These are phyloP conservation scores for Ophiocordyceps sinensis DNA, from an alignment of 2,329 filamentous ascomycete species.

Conservation along the genomic window DNA sequence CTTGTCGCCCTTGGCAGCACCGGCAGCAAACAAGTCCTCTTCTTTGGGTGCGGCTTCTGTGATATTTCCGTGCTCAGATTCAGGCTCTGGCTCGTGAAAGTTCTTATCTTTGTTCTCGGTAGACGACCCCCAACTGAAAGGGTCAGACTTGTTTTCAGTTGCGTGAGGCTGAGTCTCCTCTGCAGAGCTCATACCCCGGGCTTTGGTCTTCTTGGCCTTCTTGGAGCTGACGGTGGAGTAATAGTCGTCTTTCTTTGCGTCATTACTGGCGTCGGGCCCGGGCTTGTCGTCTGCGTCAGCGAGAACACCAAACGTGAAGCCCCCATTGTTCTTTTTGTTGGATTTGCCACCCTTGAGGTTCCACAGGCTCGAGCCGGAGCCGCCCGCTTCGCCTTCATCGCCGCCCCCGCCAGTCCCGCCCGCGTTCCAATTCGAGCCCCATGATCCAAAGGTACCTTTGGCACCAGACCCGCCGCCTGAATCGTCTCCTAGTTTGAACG, in stretches of 20 bases:
- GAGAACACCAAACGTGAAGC: constrained; percentile 32
- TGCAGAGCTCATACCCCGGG: not conserved
- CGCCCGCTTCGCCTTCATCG: constrained; percentile 8
- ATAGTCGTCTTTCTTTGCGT: constrained; percentile 16
- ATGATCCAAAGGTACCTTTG: constrained; percentile 36
- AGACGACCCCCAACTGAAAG: constrained; percentile 18
- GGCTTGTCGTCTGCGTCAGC: constrained; percentile 24
- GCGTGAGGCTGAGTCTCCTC: not conserved
- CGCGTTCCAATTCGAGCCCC: constrained; percentile 47
- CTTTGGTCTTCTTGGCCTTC: constrained; percentile 19
- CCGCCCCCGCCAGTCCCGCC: constrained; percentile 21
- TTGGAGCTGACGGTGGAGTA: constrained; percentile 19
- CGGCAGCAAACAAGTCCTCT: constrained; percentile 8
- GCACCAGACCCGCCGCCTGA: constrained; percentile 30
- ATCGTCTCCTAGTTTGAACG: constrained; percentile 52
- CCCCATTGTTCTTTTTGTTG: constrained; percentile 35
- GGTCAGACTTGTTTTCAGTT: constrained; percentile 19
- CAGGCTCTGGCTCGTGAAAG: constrained; percentile 10
- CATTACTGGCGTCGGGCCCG: constrained; percentile 17
- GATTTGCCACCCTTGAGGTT: constrained; percentile 28
- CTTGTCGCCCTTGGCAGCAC: constrained; percentile 19
- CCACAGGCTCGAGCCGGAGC: constrained; percentile 35
- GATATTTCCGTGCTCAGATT: not conserved
- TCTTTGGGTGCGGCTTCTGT: constrained; percentile 2
- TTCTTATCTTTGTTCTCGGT: constrained; percentile 27